Conservation (phyloP, 768 basidiomycete genomes). For the Leccinellum rugosiceps region DNA sequence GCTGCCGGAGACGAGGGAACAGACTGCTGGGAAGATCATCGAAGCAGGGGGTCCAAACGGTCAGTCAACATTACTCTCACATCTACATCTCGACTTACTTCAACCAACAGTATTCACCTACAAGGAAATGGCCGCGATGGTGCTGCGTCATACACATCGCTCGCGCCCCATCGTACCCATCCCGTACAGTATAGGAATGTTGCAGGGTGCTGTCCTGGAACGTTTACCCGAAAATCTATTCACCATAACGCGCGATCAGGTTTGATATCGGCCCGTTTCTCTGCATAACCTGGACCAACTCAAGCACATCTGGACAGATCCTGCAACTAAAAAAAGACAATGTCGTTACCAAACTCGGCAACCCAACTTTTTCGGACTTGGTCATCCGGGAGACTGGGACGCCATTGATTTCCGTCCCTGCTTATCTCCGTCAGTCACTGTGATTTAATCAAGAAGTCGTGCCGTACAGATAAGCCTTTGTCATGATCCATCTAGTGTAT, state of each 20-base stretch:
- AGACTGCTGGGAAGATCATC: slow-evolving; percentile 42
- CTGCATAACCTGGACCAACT: not conserved
- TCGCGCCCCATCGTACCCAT: slow-evolving; percentile 58
- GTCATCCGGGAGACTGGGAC: slow-evolving; percentile 36
- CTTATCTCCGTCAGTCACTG: slow-evolving; percentile 33
- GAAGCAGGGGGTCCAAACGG: slow-evolving; percentile 51
- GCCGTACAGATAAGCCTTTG: too few species aligned
- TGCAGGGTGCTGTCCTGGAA: slow-evolving; percentile 68
- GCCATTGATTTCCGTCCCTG: slow-evolving; percentile 51
- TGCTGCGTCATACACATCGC: slow-evolving; percentile 52
- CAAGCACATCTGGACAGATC: slow-evolving; percentile 38
- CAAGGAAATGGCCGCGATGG: slow-evolving; percentile 61
- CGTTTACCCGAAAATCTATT: slow-evolving; percentile 60
- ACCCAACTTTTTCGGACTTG: slow-evolving; percentile 33
- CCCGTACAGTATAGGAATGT: slow-evolving; percentile 57
- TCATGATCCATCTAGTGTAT: too few species aligned
- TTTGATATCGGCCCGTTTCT: slow-evolving; percentile 18
- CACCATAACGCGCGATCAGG: slow-evolving; percentile 70
- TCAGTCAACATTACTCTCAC: slow-evolving; percentile 26
- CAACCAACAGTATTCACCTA: slow-evolving; percentile 60
- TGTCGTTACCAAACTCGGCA: slow-evolving; percentile 36
- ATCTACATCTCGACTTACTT: slow-evolving; percentile 36
- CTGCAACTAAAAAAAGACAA: slow-evolving; percentile 63
- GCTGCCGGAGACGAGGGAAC: slow-evolving; percentile 32
- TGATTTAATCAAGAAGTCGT: not conserved